A percentile compares a stretch with the other conserved stretches of the same genome.
phyloP scores from a whole-genome alignment of 495 filamentous ascomycete species.

The Cetradonia linearis region DNA sequence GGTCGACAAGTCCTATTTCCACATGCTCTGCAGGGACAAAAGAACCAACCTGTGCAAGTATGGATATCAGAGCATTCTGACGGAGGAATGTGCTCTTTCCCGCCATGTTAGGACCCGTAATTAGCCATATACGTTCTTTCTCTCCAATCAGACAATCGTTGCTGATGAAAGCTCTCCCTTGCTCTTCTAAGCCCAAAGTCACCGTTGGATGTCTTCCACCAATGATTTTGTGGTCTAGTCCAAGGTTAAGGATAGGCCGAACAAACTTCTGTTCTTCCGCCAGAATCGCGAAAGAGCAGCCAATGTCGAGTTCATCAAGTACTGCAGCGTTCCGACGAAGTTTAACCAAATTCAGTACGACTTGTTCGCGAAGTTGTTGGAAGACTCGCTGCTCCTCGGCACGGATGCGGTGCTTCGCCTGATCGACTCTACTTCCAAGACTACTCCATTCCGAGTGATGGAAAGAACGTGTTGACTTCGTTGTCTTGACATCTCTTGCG shows the following conservation, averaged over 20 bases:
- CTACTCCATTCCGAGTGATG: slow-evolving; percentile 74
- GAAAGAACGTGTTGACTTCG: slow-evolving; percentile 76
- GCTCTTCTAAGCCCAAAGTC: slow-evolving; percentile 64
- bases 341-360: slow-evolving; percentile 66
- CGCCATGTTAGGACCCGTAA: slow-evolving; percentile 98
- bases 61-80: slow-evolving; percentile 86
- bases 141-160: slow-evolving; percentile 78
- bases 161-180: slow-evolving; percentile 71
- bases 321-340: slow-evolving; percentile 80
- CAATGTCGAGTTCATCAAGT: slow-evolving; percentile 85
- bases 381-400: slow-evolving; percentile 73
- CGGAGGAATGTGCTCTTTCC: slow-evolving; percentile 93
- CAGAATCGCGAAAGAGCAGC: slow-evolving; percentile 68
- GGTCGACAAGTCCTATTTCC: slow-evolving; percentile 77
- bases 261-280: slow-evolving; percentile 62
- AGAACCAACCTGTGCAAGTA: slow-evolving; percentile 83
- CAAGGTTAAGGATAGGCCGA: slow-evolving; percentile 58
- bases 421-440: slow-evolving; percentile 65
- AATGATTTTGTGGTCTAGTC: slow-evolving; percentile 53
- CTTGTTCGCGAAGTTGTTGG: slow-evolving; percentile 54
- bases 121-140: slow-evolving; percentile 66
- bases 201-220: slow-evolving; percentile 86
- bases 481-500: slow-evolving; percentile 58
- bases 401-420: slow-evolving; percentile 61
- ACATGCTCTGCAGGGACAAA: slow-evolving; percentile 85